Base-by-base conservation (phyloP, 2,329 filamentous ascomycete species). In the Aspergillus sp. region DNA sequence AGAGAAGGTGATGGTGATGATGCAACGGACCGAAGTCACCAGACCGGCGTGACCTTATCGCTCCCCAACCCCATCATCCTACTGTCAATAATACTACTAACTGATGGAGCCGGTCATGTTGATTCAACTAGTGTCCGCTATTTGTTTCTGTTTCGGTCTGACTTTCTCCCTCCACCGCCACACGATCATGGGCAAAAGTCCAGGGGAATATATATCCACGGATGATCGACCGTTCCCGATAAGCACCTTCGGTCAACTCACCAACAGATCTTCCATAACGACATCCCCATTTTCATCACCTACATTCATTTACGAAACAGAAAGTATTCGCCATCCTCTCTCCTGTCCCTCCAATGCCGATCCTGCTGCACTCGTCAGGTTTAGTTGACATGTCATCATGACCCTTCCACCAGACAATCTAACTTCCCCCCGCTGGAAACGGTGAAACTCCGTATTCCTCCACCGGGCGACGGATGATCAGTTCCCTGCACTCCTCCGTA, bases 331-430 rank as follows among this genome's bases (percentile, higher is more conserved):
- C 3, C 29, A 11, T 16, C 25, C 10, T 14, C 19, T 10, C 34
- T 23, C 16, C 10, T 14, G 13, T 10, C 34, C 16, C 16, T 38
- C 45, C 16, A 47, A n/a, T 4, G 29, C n/a, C 29, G 5, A 36
- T n/a, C 25, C 25, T 10, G 25, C 5, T 29, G 25, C 31, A 34
- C 16, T 38, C 34, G 45, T 34, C 45, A 34, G 31, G 17, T 38
- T 21, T 21, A 6, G 21, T 13, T 47, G 45, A 47, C 45, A 40
- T 47, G 45, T 40, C 45, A 47, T 47, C 32, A 32, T 47, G 31
- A 47, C 31, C n/a, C n/a, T n/a, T 10, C 10, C 29, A 11, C 25
- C 25, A 29, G 6, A 6, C 21, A 6, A 23, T 23, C 21, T 4
- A 23, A 23, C 21, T 23, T 23, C 21, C 21, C 21, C 21, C 21